These are phyloP conservation scores for Leccinum disarticulatum DNA, from an alignment of 768 basidiomycete genomes.

Conservation along the genomic window DNA sequence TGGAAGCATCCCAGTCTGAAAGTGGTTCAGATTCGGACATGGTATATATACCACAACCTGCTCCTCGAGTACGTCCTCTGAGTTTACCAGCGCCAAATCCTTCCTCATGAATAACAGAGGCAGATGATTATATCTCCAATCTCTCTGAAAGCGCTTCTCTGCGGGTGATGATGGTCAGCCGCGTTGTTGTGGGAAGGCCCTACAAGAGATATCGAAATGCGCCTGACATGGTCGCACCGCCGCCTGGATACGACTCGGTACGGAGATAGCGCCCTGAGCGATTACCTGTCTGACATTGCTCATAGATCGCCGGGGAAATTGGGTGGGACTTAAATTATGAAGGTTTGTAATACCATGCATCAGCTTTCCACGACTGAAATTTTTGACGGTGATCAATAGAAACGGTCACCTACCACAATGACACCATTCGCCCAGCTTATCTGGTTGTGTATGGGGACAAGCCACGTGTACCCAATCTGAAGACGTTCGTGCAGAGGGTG, in stretches of 20 bases:
- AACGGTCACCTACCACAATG: constrained; percentile 65
- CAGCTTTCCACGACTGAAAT: not conserved
- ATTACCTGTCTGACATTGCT: constrained; percentile 1
- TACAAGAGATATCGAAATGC: constrained; percentile 50
- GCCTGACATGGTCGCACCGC: constrained; percentile 47
- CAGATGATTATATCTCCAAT: constrained; percentile 61
- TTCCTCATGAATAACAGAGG: constrained; percentile 42
- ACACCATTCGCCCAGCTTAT: constrained; percentile 66
- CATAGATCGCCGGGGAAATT: constrained; percentile 60
- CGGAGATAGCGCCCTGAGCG: constrained; percentile 20
- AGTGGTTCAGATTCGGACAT: constrained; percentile 53
- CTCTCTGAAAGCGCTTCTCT: constrained; percentile 40
- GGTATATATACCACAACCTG: constrained; percentile 68
- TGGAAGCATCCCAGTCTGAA: not conserved
- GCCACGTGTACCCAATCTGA: constrained; percentile 21
- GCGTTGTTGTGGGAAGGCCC: constrained; percentile 64
- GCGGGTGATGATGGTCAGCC: constrained; percentile 55
- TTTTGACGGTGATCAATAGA: constrained; percentile 33
- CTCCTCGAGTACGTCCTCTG: constrained; percentile 54
- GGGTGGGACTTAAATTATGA: constrained; percentile 66
- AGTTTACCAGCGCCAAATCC: not conserved
- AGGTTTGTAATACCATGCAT: constrained; percentile 19
- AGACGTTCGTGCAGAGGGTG: constrained; percentile 27
- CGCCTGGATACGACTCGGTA: constrained; percentile 61
- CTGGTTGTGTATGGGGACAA: constrained; percentile 57